Evolutionary conservation across 768 basidiomycete genomes (phyloP).

Genomic region (Boletus rufocinnamomeus): DNA sequence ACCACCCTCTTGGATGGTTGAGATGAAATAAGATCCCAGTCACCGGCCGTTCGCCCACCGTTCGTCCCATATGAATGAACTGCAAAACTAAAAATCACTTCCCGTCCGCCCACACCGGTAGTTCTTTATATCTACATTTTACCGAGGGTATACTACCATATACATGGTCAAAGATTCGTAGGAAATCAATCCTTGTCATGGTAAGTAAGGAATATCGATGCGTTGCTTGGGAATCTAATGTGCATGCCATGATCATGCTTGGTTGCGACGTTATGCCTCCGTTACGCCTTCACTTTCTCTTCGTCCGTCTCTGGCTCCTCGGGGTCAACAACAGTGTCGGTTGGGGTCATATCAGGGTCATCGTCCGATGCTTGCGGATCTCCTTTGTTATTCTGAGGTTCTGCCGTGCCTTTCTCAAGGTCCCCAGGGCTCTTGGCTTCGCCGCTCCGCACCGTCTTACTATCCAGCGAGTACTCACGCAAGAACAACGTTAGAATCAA

Average conservation of each 20-base stretch:
- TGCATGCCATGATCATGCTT: neutral
- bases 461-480: conserved; percentile 59
- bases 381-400: neutral
- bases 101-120: neutral
- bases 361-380: neutral
- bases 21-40: no score
- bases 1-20: no score
- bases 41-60: no score
- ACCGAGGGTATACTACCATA: no score
- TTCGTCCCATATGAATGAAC: no score
- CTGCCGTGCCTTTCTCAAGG: conserved; percentile 28
- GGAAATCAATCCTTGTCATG: no score
- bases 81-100: no score
- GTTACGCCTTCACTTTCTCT: neutral
- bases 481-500: conserved; percentile 57
- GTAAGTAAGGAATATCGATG: neutral
- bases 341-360: neutral
- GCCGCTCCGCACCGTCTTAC: conserved; percentile 46
- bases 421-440: conserved; percentile 31
- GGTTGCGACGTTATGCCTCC: no score
- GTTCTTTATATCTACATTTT: neutral
- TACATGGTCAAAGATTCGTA: no score
- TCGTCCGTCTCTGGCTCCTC: neutral
- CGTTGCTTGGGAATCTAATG: conserved; percentile 2
- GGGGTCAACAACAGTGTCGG: neutral